Evolutionary conservation across 805 yeast genomes (phyloP), one percentile per base, ranked within the genome.

Genomic region (Candida rishiriensis): DNA sequence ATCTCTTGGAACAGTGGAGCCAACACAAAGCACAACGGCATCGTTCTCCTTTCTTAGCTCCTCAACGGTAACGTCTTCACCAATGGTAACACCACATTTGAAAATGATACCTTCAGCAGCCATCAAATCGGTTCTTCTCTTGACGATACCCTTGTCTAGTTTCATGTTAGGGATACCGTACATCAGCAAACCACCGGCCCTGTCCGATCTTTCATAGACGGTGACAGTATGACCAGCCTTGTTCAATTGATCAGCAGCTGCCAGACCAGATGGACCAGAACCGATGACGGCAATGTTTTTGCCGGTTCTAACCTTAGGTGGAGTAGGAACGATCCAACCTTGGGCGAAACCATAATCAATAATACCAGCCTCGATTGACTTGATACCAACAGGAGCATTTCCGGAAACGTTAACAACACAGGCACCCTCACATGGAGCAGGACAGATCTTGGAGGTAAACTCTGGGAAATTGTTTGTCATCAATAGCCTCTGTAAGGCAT

Each of bases 141-240:
- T 86, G 48, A 91, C 97, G 62, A 93, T 79, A 18, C 83, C 73
- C 75, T 91, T 91, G 69, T 91, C 99, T 57, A 91, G 76, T 73
- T 91, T 91, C 99, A 91, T 91, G 75, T 91, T 91, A 56, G 99
- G 99, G 69, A 91, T 91, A 79, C 99, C 99, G 67, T 91, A 91
- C 98, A 93, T 93, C 71, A 91, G 69, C 63, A 91, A 75, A 45
- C 99, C 99, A 75, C 99, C 99, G 39, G 91, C 85, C 66, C 97
- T 81, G 70, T 93, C 97, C 41, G 90, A 75, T 64, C 98, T 81
- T 71, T 91, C 99, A 65, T 84, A 91, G 39, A 91, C 93, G 31
- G 90, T 87, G 41, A 93, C 97, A 13, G 64, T 56, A 68, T 91
- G 99, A 46, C 99, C 99, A 31, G 98, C 97, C 62, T 82, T 85